These are phyloP conservation scores for Solanum ossicruentum DNA, from an alignment of 257 asterid genomes.

Conservation along the genomic window DNA sequence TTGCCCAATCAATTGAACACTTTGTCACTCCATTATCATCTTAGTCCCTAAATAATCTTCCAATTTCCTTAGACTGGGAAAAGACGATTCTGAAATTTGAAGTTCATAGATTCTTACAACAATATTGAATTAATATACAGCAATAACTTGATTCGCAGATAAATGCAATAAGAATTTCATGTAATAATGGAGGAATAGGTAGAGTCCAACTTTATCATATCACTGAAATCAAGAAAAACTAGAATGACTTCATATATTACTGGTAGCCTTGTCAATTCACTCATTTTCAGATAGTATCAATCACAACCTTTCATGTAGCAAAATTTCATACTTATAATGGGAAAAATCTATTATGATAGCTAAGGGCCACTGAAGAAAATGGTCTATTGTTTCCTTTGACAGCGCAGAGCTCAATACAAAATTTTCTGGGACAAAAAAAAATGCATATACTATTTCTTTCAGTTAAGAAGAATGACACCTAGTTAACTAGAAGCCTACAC, in stretches of 20 bases:
- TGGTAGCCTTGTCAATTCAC: neutral
- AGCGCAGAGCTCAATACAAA: neutral
- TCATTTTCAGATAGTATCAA: neutral
- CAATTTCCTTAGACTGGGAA: neutral
- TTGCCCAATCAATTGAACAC: neutral
- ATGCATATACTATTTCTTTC: neutral
- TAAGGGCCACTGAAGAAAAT: neutral
- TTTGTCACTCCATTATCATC: neutral
- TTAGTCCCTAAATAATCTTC: neutral
- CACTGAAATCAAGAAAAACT: neutral
- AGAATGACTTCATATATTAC: neutral
- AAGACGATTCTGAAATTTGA: neutral
- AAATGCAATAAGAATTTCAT: too few relatives aligned
- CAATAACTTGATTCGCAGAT: too few relatives aligned
- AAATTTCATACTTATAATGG: neutral
- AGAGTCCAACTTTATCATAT: neutral
- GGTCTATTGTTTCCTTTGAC: neutral
- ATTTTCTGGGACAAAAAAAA: neutral
- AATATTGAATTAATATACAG: neutral
- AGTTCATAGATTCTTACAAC: neutral
- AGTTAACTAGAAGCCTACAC: neutral
- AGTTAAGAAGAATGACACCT: neutral
- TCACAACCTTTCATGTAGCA: neutral
- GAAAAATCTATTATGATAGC: neutral
- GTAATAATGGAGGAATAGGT: neutral